phyloP scores from a whole-genome alignment of 2,329 filamentous ascomycete species.

The Rhynchosporium agropyri region DNA sequence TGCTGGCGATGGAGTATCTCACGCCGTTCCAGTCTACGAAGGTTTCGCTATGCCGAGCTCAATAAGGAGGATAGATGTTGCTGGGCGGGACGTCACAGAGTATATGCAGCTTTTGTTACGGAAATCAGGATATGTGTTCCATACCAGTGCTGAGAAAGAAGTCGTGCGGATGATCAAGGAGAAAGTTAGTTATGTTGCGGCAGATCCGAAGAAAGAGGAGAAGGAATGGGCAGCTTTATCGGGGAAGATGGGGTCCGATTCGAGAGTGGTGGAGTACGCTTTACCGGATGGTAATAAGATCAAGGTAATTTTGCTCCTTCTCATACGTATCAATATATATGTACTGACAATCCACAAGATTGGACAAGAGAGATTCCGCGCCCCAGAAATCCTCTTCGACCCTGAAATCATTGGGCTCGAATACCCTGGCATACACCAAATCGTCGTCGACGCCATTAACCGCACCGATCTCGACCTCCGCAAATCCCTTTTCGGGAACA shows the following conservation, averaged over 20 bases:
- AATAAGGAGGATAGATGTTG: slow-evolving; percentile 94
- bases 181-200: slow-evolving; percentile 85
- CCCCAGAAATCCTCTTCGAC: slow-evolving; percentile 96
- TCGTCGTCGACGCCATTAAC: slow-evolving; percentile 94
- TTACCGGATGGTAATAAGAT: slow-evolving; percentile 92
- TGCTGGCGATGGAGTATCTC: slow-evolving; percentile 92
- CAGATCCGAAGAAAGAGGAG: slow-evolving; percentile 91
- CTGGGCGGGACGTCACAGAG: slow-evolving; percentile 93
- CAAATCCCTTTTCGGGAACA: slow-evolving; percentile 93
- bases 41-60: slow-evolving; percentile 96
- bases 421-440: slow-evolving; percentile 96
- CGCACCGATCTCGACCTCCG: slow-evolving; percentile 94
- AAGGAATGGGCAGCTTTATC: slow-evolving; percentile 83
- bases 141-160: slow-evolving; percentile 98
- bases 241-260: slow-evolving; percentile 65
- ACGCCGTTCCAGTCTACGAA: slow-evolving; percentile 96
- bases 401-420: slow-evolving; percentile 96
- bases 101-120: slow-evolving; percentile 87
- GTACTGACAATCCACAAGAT: slow-evolving; percentile 56
- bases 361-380: slow-evolving; percentile 91
- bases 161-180: slow-evolving; percentile 98
- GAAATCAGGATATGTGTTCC: slow-evolving; percentile 92
- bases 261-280: slow-evolving; percentile 82
- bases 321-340: background rate
- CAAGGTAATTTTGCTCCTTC: slow-evolving; percentile 59